Evolutionary conservation across 1,139 yeast species (phyloP).

Genomic region (Ashbya aceris): DNA sequence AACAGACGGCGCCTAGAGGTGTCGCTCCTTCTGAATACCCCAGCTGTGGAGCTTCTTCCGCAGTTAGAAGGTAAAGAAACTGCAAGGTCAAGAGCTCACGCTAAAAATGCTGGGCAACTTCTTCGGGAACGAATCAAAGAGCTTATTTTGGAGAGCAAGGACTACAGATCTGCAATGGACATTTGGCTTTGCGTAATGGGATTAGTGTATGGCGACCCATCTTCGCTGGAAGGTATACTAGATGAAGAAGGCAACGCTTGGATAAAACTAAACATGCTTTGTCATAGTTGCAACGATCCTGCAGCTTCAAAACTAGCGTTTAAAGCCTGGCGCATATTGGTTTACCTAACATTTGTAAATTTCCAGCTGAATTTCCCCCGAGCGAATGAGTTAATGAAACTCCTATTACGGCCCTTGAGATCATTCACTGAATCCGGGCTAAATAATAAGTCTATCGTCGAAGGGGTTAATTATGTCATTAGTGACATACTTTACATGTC

Average conservation of each 20-base stretch:
- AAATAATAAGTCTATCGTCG: not conserved
- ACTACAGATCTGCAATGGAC: slow-evolving; percentile 23
- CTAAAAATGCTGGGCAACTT: slow-evolving; percentile 11
- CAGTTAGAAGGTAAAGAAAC: not conserved
- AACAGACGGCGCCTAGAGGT: not conserved
- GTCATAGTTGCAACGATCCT: slow-evolving; percentile 10
- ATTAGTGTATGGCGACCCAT: slow-evolving; percentile 16
- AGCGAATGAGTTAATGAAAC: not conserved
- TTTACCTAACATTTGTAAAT: slow-evolving; percentile 16
- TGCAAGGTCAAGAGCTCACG: not conserved
- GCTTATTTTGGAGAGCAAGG: slow-evolving; percentile 13
- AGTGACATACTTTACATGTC: slow-evolving; percentile 7
- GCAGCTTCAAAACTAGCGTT: slow-evolving; percentile 15
- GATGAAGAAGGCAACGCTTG: slow-evolving; percentile 12
- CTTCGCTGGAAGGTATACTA: slow-evolving; percentile 8
- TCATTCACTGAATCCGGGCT: not conserved
- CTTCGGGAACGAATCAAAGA: slow-evolving; percentile 13
- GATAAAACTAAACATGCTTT: slow-evolving; percentile 17
- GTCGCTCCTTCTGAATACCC: not conserved
- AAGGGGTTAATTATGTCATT: slow-evolving; percentile 3
- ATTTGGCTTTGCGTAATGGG: slow-evolving; percentile 26
- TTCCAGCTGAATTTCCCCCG: slow-evolving; percentile 1
- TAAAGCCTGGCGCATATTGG: slow-evolving; percentile 24
- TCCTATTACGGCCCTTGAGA: slow-evolving; percentile 4
- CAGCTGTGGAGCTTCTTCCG: slow-evolving; percentile 4